These are phyloP conservation scores for Anthoceros angustus DNA, from an alignment of 225 moss, liverwort and hornwort genomes.

Conservation along the genomic window DNA sequence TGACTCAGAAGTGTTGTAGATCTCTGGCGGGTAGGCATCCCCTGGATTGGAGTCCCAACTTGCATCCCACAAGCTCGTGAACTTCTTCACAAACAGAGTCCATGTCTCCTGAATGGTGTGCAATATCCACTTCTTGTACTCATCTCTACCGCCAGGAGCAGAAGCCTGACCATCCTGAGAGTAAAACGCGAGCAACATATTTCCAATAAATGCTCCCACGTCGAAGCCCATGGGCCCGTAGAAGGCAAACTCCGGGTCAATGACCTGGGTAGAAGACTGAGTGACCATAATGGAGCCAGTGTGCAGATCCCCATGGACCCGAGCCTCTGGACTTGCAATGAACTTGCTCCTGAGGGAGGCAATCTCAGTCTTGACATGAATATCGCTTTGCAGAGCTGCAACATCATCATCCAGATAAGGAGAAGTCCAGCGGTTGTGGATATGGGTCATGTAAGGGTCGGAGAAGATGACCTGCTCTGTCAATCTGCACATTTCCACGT, in stretches of 20 bases:
- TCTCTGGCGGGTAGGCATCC: constrained; percentile 59
- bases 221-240: constrained; percentile 95
- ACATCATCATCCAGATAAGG: constrained; percentile 67
- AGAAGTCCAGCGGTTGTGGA: constrained; percentile 77
- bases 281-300: constrained; percentile 94
- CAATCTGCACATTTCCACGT: constrained; percentile 84
- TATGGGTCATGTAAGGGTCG: constrained; percentile 72
- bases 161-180: constrained; percentile 85
- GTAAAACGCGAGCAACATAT: constrained; percentile 54
- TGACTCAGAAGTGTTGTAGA: constrained; percentile 35
- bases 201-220: constrained; percentile 73
- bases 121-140: constrained; percentile 71
- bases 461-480: constrained; percentile 91
- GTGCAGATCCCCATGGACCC: constrained; percentile 82
- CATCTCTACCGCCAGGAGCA: constrained; percentile 38
- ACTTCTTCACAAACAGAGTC: constrained; percentile 45
- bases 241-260: constrained; percentile 85
- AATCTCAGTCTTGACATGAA: constrained; percentile 49
- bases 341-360: constrained; percentile 69
- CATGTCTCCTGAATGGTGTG: constrained; percentile 46
- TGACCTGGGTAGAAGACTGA: constrained; percentile 61
- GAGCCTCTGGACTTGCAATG: constrained; percentile 55
- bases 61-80: constrained; percentile 42
- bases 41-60: constrained; percentile 33
- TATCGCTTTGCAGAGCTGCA: constrained; percentile 50